Evolutionary conservation across 768 basidiomycete species (phyloP), one percentile per base, ranked within the genome.

Genomic region (Dacryopinax spathularia): DNA sequence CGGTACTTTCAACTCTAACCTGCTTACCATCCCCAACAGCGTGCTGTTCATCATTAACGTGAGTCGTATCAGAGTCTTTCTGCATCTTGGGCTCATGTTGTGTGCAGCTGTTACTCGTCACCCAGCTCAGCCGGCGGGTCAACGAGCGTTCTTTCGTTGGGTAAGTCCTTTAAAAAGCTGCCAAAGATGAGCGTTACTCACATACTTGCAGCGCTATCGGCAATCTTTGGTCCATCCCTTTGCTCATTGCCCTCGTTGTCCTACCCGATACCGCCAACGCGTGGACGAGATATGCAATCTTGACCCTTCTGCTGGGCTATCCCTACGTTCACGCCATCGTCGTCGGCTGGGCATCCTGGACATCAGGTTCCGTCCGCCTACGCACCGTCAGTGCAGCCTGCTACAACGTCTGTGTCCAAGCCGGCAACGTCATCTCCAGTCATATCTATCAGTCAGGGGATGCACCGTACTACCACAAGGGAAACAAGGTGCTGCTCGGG

Each of bases 371-470:
- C 61, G 85, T 86, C 1, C 73, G 80, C 41, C 83, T 80, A 5
- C 74, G 84, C 69, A 82, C 74, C 9, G 73, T 77, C 10, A 70
- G 71, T 1, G 74, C 77, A 7, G 75, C 76, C 0, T 72, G 83
- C 29, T 85, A 86, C 71, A 86, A 85, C 66, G 83, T 85, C 78
- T 81, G 80, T 65, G 82, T 84, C 20, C 83, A 85, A 70, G 79
- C 79, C 2, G 80, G 80, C 35, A 78, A 78, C 66, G 80, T 84
- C 60, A 73, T 85, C 20, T 66, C 80, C 78, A 77, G 79, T 15
- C 81, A 85, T 66, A 80, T 85, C 48, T 85, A 85, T 66, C 75
- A 77, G 25, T 70, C 72, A 5, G 79, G 81, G 63, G 83, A 84
- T 63, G 78, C 78, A 0, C 83, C 84, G 1, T 72, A 72, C 67